phyloP scores from a whole-genome alignment of 352 stramenopile genomes.

The Phytopythium sindhum region DNA sequence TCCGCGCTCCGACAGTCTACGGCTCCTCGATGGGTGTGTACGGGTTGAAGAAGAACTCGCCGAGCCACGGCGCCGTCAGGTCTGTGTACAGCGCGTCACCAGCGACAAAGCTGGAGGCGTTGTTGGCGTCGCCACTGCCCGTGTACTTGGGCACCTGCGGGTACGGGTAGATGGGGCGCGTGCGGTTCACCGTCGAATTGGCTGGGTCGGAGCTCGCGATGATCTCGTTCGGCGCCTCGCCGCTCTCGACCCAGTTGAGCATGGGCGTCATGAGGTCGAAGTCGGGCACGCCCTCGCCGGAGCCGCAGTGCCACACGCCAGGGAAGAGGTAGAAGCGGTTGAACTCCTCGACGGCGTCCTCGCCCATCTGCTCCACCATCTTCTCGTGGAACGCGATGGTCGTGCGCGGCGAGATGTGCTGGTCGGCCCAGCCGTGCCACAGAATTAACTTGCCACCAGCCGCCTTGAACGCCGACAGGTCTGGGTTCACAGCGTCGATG shows the following conservation, averaged over 20 bases:
- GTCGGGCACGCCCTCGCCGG: conserved; percentile 30
- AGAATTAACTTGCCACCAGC: conserved; percentile 42
- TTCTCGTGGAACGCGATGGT: conserved; percentile 44
- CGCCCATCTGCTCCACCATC: conserved; percentile 28
- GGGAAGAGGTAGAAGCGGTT: conserved; percentile 43
- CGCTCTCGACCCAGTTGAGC: conserved; percentile 36
- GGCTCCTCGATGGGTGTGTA: conserved; percentile 12
- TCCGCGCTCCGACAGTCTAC: neutral
- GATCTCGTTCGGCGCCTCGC: conserved; percentile 23
- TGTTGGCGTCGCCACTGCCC: conserved; percentile 13
- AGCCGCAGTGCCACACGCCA: conserved; percentile 41
- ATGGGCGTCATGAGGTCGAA: conserved; percentile 45
- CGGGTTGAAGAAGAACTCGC: conserved; percentile 23
- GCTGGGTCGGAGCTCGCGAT: conserved; percentile 21
- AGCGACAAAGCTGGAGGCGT: conserved; percentile 17
- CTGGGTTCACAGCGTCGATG: conserved; percentile 32
- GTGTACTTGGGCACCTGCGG: conserved; percentile 18
- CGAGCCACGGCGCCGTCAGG: conserved; percentile 15
- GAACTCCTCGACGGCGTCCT: conserved; percentile 25
- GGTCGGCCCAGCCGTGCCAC: conserved; percentile 45
- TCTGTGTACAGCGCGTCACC: conserved; percentile 17
- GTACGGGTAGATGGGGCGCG: conserved; percentile 20
- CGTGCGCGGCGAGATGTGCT: conserved; percentile 42
- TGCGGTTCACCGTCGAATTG: conserved; percentile 15
- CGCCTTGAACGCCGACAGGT: conserved; percentile 32